These are phyloP conservation scores for Heterobasidion annosum DNA, from an alignment of 1,284 basidiomycete genomes.

Conservation along the genomic window DNA sequence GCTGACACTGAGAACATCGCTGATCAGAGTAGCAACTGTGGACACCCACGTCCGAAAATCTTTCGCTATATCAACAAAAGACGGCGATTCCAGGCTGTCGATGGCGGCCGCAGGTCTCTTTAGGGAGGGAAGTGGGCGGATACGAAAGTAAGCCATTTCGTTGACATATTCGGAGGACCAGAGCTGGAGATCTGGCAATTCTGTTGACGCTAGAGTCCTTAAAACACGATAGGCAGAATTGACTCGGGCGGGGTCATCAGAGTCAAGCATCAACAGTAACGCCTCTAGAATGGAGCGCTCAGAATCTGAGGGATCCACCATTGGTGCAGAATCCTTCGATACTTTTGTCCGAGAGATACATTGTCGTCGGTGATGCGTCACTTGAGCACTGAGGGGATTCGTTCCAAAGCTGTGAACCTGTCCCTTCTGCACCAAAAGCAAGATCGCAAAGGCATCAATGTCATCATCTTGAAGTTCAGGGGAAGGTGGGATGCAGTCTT, in stretches of 20 bases:
- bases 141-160: conserved; percentile 46
- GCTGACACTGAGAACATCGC: conserved; percentile 41
- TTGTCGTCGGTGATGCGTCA: conserved; percentile 2
- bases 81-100: conserved; percentile 24
- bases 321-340: not conserved
- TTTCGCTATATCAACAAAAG: conserved; percentile 26
- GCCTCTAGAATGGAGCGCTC: conserved; percentile 41
- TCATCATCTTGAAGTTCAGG: conserved; percentile 52
- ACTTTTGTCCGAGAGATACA: not conserved
- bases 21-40: conserved; percentile 50
- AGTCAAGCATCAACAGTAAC: conserved; percentile 51
- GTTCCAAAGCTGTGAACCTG: conserved; percentile 46
- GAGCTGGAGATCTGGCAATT: conserved; percentile 20
- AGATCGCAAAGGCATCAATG: conserved; percentile 63
- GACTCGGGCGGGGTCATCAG: conserved; percentile 36
- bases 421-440: conserved; percentile 56
- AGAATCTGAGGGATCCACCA: not conserved
- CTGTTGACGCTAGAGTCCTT: conserved; percentile 35
- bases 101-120: conserved; percentile 24
- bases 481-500: conserved; percentile 54
- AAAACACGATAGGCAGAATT: conserved; percentile 57
- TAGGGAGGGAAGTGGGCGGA: conserved; percentile 27
- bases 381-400: conserved; percentile 11
- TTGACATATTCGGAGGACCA: conserved; percentile 34
- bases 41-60: conserved; percentile 64